phyloP scores from a whole-genome alignment of 768 basidiomycete genomes.

The Termitomyces sp. region DNA sequence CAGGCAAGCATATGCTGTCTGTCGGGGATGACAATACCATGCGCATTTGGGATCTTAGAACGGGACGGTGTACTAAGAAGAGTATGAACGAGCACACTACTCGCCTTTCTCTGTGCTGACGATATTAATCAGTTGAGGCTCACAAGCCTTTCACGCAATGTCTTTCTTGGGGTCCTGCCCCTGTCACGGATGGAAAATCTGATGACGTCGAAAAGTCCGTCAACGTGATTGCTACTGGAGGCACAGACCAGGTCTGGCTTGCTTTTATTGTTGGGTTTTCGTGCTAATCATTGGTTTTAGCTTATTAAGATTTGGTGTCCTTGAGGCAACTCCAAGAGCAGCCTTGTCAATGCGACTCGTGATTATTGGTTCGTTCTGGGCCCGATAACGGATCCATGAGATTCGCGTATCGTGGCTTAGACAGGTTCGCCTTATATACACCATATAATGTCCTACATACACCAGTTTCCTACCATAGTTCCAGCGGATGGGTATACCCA shows the following conservation, averaged over 20 bases:
- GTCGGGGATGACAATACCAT: slow-evolving; percentile 42
- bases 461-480: background rate
- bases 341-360: background rate
- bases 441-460: slow-evolving; percentile 1
- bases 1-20: slow-evolving; percentile 66
- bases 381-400: background rate
- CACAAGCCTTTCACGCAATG: slow-evolving; percentile 10
- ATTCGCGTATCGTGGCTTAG: background rate
- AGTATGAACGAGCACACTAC: slow-evolving; percentile 48
- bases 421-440: slow-evolving; percentile 3
- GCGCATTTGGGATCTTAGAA: slow-evolving; percentile 66
- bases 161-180: slow-evolving; percentile 10
- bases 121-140: slow-evolving; percentile 6
- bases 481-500: background rate
- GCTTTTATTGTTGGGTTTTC: background rate
- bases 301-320: slow-evolving; percentile 9
- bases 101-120: background rate
- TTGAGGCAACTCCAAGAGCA: background rate
- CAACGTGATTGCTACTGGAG: slow-evolving; percentile 21
- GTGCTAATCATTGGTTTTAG: background rate
- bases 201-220: slow-evolving; percentile 11
- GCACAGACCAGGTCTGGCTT: slow-evolving; percentile 10
- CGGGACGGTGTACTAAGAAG: slow-evolving; percentile 63
- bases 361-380: background rate
- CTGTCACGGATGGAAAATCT: slow-evolving; percentile 7